Percentiles rank a stretch among this genome's conserved stretches.
phyloP scores from a whole-genome alignment of 108 stramenopile genomes.

The Cylindrotheca fusiformis region DNA sequence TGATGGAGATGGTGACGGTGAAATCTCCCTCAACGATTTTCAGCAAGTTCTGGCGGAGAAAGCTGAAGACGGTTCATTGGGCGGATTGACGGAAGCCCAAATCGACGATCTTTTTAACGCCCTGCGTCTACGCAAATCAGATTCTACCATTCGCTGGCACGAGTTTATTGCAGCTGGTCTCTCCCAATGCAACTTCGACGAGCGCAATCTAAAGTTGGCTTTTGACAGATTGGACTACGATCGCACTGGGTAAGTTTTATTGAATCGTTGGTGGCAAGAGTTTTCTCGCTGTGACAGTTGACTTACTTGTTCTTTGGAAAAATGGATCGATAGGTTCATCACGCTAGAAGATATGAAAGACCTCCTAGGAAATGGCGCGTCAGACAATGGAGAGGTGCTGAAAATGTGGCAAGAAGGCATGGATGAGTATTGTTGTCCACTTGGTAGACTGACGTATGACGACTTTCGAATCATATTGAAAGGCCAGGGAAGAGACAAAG shows the following conservation, averaged over 20 bases:
- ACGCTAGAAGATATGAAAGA: slow-evolving; percentile 73
- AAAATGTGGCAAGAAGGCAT: slow-evolving; percentile 41
- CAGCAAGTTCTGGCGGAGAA: slow-evolving; percentile 60
- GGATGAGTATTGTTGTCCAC: slow-evolving; percentile 7
- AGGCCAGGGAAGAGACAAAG: slow-evolving; percentile 40
- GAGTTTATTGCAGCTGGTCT: slow-evolving; percentile 87
- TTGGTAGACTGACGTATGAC: slow-evolving; percentile 42
- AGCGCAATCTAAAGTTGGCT: slow-evolving; percentile 75
- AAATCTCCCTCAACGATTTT: slow-evolving; percentile 60
- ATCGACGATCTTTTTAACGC: slow-evolving; percentile 76
- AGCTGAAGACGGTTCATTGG: slow-evolving; percentile 59
- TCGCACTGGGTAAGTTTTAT: slow-evolving; percentile 49
- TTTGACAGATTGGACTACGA: slow-evolving; percentile 82
- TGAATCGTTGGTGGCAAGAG: not conserved
- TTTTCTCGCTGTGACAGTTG: not conserved
- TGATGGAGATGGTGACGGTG: slow-evolving; percentile 75
- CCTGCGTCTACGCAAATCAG: slow-evolving; percentile 49
- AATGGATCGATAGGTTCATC: slow-evolving; percentile 46
- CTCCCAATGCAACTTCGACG: slow-evolving; percentile 74
- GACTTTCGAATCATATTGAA: slow-evolving; percentile 64
- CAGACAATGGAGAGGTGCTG: slow-evolving; percentile 40
- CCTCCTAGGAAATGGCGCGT: slow-evolving; percentile 60
- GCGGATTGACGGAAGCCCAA: slow-evolving; percentile 69
- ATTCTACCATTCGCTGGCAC: slow-evolving; percentile 79
- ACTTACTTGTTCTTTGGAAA: not conserved